These are phyloP conservation scores for Grifola frondosa DNA, from an alignment of 1,284 basidiomycete species.

Conservation along the genomic window DNA sequence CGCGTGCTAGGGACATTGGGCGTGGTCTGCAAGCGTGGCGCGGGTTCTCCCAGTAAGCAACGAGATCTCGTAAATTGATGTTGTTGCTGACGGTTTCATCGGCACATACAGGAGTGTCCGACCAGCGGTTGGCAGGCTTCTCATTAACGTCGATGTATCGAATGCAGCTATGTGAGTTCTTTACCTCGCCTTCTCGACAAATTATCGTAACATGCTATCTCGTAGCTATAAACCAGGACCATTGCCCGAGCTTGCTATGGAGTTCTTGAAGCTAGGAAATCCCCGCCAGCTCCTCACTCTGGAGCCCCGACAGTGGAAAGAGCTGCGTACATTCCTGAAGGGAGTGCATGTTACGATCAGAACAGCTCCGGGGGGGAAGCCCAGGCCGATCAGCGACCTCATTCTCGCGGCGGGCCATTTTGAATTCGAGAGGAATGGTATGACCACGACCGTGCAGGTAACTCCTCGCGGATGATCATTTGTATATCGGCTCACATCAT, in stretches of 20 bases:
- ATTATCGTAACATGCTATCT: not conserved
- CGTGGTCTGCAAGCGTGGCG: slow-evolving; percentile 17
- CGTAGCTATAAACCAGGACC: slow-evolving; percentile 5
- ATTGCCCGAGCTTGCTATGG: slow-evolving; percentile 2
- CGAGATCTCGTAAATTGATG: not conserved
- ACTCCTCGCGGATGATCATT: too few species aligned
- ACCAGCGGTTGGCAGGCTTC: slow-evolving; percentile 16
- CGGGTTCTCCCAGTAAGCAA: slow-evolving; percentile 14
- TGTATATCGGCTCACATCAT: too few species aligned
- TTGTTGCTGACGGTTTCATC: not conserved
- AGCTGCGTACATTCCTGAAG: slow-evolving; percentile 6
- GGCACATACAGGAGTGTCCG: slow-evolving; percentile 15
- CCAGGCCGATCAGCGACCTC: slow-evolving; percentile 6
- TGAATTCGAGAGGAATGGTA: slow-evolving; percentile 8
- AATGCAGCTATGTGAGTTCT: slow-evolving; percentile 20
- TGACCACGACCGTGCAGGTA: slow-evolving; percentile 6
- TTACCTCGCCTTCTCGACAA: not conserved
- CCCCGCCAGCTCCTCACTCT: not conserved
- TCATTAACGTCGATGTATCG: slow-evolving; percentile 27
- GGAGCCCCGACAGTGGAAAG: not conserved
- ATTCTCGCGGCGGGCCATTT: slow-evolving; percentile 1
- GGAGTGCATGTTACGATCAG: slow-evolving; percentile 4
- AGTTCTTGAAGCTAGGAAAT: not conserved
- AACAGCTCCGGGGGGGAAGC: not conserved
- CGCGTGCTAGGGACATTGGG: slow-evolving; percentile 1